Evolutionary conservation across 2,329 filamentous ascomycete species (phyloP).

Genomic region (Trichoderma breve): DNA sequence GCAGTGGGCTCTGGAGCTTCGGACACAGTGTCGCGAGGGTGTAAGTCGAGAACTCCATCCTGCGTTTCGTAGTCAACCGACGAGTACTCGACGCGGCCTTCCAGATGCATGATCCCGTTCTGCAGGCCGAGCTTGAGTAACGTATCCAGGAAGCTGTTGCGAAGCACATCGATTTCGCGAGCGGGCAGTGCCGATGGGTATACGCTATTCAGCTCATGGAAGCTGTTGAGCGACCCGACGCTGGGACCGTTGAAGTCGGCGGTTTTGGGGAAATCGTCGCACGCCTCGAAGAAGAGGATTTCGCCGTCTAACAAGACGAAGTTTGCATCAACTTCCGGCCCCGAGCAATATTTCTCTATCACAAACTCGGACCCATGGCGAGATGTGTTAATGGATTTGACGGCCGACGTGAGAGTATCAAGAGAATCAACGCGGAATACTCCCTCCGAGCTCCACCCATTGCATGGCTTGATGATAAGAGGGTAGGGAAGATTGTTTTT

Average conservation of each 20-base stretch:
- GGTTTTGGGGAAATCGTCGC: constrained; percentile 24
- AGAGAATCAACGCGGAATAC: constrained; percentile 22
- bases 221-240: constrained; percentile 14
- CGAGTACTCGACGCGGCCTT: not conserved
- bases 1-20: not conserved
- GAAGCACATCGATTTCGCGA: not conserved
- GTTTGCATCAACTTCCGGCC: constrained; percentile 27
- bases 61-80: not conserved
- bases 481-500: constrained; percentile 15
- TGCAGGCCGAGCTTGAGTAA: not conserved
- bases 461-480: constrained; percentile 14
- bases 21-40: not conserved
- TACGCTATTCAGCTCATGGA: constrained; percentile 16
- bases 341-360: constrained; percentile 25
- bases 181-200: constrained; percentile 11
- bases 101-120: not conserved
- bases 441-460: constrained; percentile 21
- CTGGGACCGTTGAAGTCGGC: constrained; percentile 20
- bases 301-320: constrained; percentile 25
- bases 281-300: constrained; percentile 26
- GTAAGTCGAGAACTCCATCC: not conserved
- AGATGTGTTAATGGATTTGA: constrained; percentile 17
- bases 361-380: constrained; percentile 20
- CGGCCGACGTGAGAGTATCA: not conserved
- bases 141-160: not conserved